These are phyloP conservation scores for Lachnellula cervina DNA, from an alignment of 2,329 filamentous ascomycete species.

Conservation along the genomic window DNA sequence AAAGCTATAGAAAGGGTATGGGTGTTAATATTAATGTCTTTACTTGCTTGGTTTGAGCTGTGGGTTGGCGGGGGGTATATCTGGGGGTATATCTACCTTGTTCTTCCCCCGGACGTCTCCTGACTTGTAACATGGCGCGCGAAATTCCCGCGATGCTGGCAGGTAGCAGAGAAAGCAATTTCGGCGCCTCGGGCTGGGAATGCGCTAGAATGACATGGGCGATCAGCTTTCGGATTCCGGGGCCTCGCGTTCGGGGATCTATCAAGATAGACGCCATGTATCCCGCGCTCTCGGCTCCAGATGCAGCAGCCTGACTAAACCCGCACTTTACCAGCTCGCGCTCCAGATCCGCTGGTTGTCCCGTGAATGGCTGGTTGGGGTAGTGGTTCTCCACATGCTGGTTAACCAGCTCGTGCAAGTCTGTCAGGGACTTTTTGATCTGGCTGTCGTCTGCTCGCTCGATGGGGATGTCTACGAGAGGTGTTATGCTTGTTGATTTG, in stretches of 20 bases:
- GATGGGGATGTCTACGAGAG: constrained; percentile 32
- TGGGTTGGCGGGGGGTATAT: too few species aligned
- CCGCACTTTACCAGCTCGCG: not conserved
- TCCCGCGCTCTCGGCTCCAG: not conserved
- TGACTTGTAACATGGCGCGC: not conserved
- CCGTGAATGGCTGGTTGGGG: constrained; percentile 25
- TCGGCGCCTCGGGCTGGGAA: not conserved
- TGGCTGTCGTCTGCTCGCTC: constrained; percentile 35
- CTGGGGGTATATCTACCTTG: not conserved
- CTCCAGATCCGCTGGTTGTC: not conserved
- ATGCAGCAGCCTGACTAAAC: not conserved
- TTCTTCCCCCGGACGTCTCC: constrained; percentile 1
- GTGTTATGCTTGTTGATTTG: not conserved
- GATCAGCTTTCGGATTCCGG: constrained; percentile 1
- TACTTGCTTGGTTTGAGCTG: not conserved
- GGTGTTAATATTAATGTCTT: too few species aligned
- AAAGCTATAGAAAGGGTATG: not conserved
- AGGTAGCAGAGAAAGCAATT: not conserved
- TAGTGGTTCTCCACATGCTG: constrained; percentile 40
- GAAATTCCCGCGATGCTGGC: not conserved
- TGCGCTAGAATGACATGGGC: constrained; percentile 2
- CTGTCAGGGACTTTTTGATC: constrained; percentile 32
- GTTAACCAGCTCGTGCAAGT: constrained; percentile 34
- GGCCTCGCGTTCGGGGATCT: not conserved
- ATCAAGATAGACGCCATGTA: constrained; percentile 2